Evolutionary conservation across 2,329 filamentous ascomycete species (phyloP).

Genomic region (Huntiella abstrusa): DNA sequence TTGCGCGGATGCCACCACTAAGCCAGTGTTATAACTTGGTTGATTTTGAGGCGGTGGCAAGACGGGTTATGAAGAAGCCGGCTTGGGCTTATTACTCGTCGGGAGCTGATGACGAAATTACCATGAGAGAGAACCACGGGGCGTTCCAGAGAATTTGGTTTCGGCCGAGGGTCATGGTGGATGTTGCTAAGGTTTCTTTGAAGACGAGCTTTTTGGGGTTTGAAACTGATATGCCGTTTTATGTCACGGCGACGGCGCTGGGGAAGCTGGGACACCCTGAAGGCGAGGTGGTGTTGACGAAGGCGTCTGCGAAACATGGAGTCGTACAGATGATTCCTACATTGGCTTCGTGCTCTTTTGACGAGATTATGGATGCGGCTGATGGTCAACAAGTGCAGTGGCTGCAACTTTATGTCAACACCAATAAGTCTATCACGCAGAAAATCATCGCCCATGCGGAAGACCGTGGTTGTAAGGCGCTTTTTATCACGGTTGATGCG

Average conservation of each 20-base stretch:
- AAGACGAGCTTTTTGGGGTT: slow-evolving; percentile 87
- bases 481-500: slow-evolving; percentile 97
- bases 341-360: slow-evolving; percentile 87
- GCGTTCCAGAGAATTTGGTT: slow-evolving; percentile 98
- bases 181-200: slow-evolving; percentile 75
- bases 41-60: slow-evolving; percentile 90
- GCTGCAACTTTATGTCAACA: slow-evolving; percentile 96
- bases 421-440: slow-evolving; percentile 77
- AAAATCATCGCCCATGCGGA: slow-evolving; percentile 86
- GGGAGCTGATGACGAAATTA: slow-evolving; percentile 50
- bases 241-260: slow-evolving; percentile 87
- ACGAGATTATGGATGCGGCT: slow-evolving; percentile 82
- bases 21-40: slow-evolving; percentile 84
- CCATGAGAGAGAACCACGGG: slow-evolving; percentile 82
- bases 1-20: slow-evolving; percentile 56
- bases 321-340: slow-evolving; percentile 98
- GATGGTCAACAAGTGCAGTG: slow-evolving; percentile 57
- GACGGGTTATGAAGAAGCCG: slow-evolving; percentile 80
- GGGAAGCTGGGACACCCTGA: slow-evolving; percentile 89
- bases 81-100: slow-evolving; percentile 98
- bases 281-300: slow-evolving; percentile 80
- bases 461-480: slow-evolving; percentile 72
- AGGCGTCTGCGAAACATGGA: slow-evolving; percentile 66
- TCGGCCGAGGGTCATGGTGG: slow-evolving; percentile 68
- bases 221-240: slow-evolving; percentile 72